Evolutionary conservation across 345 rosid species (phyloP), one percentile per base, ranked within the genome.

Genomic region (Citrus maxima): DNA sequence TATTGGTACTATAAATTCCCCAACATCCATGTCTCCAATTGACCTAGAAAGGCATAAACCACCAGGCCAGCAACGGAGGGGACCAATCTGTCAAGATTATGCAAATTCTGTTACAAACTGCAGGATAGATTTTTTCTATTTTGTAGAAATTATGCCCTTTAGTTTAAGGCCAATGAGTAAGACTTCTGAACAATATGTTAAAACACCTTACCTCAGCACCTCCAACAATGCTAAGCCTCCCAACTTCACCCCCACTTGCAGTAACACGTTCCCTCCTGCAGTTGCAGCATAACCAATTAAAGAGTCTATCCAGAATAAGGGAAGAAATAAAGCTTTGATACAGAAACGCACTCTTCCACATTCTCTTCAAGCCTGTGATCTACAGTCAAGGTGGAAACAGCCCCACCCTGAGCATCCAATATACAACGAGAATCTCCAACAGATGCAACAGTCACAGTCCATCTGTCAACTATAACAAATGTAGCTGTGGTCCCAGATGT

Each of bases 201-300:
- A 73, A 62, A 69, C 40, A 67, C 65, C 78, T 66, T 25, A 93
- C 98, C 97, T 90, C 92, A 62, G 87, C 86, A 72, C 98, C 98
- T 80, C 95, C 98, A 63, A 81, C 87, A 72, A 90, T 91, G 86
- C 90, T 89, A 69, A 95, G 97, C 89, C 98, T 91, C 54, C 98
- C 95, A 73, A 95, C 98, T 87, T 93, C 98, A 67, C 98, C 98
- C n/a, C 98, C 98, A 80, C 98, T 93, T 67, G 95, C 98, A 77
- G 94, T 86, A 70, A 95, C 97, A 3, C 97, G 87, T 78, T 93
- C 93, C 80, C 98, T 90, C 90, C 98, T 93, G 84, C 85, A 86
- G 76, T 78, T 66, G 65, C 35, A 55, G 70, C 46, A 76, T 28
- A 70, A 54, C 3, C 38, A 25, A 32, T 64, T 72, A 67, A 61